These are phyloP conservation scores for barley (Hordeum vulgare) DNA, from an alignment of 176 grass and related monocot genomes.

Conservation along the genomic window DNA sequence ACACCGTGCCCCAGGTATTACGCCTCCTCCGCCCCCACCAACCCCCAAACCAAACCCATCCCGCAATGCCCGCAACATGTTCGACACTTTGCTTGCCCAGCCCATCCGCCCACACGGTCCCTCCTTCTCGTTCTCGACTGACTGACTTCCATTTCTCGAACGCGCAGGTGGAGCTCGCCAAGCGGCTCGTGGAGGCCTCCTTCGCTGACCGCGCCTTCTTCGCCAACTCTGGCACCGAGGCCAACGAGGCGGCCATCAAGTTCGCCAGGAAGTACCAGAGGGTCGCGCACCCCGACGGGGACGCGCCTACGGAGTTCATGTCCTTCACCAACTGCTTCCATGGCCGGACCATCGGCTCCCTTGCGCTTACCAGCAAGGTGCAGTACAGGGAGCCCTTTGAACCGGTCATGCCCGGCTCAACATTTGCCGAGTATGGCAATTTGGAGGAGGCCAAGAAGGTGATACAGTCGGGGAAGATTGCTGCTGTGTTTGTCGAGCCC, in stretches of 20 bases:
- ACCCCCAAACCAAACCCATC: background rate
- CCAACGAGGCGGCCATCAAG: constrained; percentile 97
- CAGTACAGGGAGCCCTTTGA: constrained; percentile 67
- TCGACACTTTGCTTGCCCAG: constrained; percentile 12
- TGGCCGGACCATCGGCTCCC: constrained; percentile 72
- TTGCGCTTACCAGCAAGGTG: constrained; percentile 80
- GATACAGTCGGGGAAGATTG: constrained; percentile 50
- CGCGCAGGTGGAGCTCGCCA: constrained; percentile 64
- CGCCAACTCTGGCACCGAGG: constrained; percentile 79
- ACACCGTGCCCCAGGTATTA: constrained; percentile 68
- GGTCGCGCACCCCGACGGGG: constrained; percentile 4
- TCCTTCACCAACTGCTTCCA: constrained; percentile 82
- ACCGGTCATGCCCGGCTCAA: constrained; percentile 70
- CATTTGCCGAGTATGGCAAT: constrained; percentile 64
- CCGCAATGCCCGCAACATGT: background rate
- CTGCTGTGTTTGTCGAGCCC: constrained; percentile 84
- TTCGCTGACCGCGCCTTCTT: constrained; percentile 90
- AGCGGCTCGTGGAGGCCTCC: constrained; percentile 60
- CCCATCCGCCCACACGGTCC: background rate
- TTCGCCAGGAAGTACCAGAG: constrained; percentile 85
- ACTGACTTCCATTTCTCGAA: too few species aligned
- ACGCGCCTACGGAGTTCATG: constrained; percentile 45
- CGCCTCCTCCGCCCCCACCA: too few species aligned
- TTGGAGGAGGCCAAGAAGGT: constrained; percentile 40
- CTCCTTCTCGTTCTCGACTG: background rate